Percentiles rank a stretch among this genome's conserved stretches.
These are phyloP conservation scores for grape (Vitis vinifera) DNA, from an alignment of 164 flowering plant species.

Conservation along the genomic window DNA sequence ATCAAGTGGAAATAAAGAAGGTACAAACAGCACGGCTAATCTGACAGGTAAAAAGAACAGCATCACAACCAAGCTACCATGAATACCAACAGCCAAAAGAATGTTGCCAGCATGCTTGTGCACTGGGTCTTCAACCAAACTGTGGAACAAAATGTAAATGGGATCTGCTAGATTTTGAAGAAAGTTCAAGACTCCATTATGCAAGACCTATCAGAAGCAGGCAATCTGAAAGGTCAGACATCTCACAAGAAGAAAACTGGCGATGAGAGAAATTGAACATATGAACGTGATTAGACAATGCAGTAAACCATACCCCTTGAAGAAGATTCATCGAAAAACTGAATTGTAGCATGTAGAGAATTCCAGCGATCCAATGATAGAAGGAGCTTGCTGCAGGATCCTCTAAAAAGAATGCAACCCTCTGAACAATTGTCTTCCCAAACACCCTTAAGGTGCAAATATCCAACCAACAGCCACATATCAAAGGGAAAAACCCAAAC, in stretches of 20 bases:
- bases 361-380: conserved; percentile 71
- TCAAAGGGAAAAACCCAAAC: conserved; percentile 67
- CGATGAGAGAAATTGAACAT: background rate
- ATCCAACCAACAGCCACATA: conserved; percentile 84
- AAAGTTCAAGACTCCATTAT: conserved; percentile 60
- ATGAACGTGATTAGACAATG: background rate
- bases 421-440: conserved; percentile 54
- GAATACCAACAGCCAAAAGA: conserved; percentile 61
- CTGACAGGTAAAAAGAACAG: conserved; percentile 67
- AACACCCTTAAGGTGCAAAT: conserved; percentile 66
- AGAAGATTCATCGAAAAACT: conserved; percentile 74
- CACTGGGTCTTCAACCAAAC: conserved; percentile 70
- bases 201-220: conserved; percentile 45
- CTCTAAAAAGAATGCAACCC: conserved; percentile 58
- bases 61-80: conserved; percentile 74
- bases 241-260: background rate
- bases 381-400: conserved; percentile 69
- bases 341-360: conserved; percentile 69
- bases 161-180: conserved; percentile 79
- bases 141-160: conserved; percentile 67
- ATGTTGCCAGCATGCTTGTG: conserved; percentile 75
- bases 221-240: background rate
- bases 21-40: conserved; percentile 62
- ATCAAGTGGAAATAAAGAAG: conserved; percentile 61
- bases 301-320: conserved; percentile 52